Base-by-base conservation (phyloP, 352 stramenopile genomes). In the Aphanomyces invadans region DNA sequence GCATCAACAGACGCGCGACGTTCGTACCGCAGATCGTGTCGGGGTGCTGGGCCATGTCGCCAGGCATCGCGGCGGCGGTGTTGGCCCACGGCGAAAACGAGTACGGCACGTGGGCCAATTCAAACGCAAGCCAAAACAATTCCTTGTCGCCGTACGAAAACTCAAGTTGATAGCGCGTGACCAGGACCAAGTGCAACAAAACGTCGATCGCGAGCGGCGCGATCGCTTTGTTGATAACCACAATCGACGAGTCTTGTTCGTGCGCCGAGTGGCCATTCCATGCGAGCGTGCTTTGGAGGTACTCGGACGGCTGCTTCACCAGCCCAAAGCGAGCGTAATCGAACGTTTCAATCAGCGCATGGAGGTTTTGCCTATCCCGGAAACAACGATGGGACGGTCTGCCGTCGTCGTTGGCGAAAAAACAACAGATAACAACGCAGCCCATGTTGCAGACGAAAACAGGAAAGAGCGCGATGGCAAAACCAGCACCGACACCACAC, bases 141-240 rank as follows among this genome's bases (percentile, higher is more conserved):
- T 68, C 62, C 46, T 68, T 68, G 52, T 68, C 62, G 11, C 62
- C 32, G 26, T 62, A 68, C 28, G 62, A 53, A 23, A 68, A 68
- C 4, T 59, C 45, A 9, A 56, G 36, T 21, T 7, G 62, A 46
- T 62, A 68, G 4, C 38, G 62, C 5, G 62, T 32, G 2, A 45
- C 11, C 9, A 68, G 17, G 10, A 68, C 12, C 21, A 68, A 44
- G 5, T 68, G 25, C 45, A n/a, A 62, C 10, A 68, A 21, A 4
- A 68, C 29, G n/a, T 68, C 62, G 45, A 62, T 49, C 11, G 46
- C 48, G 32, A 68, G 19, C 15, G 45, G 5, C 26, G 26, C 46
- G n/a, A 48, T 63, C 45, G 11, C 31, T 62, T 68, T 68, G 52
- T 64, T 68, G 28, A 68, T 46, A 4, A 68, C 23, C 4, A 68